A percentile compares a stretch with the other conserved stretches of the same genome.
These are phyloP conservation scores for Wickerhamiella brachini DNA, from an alignment of 805 yeast genomes.

Conservation along the genomic window DNA sequence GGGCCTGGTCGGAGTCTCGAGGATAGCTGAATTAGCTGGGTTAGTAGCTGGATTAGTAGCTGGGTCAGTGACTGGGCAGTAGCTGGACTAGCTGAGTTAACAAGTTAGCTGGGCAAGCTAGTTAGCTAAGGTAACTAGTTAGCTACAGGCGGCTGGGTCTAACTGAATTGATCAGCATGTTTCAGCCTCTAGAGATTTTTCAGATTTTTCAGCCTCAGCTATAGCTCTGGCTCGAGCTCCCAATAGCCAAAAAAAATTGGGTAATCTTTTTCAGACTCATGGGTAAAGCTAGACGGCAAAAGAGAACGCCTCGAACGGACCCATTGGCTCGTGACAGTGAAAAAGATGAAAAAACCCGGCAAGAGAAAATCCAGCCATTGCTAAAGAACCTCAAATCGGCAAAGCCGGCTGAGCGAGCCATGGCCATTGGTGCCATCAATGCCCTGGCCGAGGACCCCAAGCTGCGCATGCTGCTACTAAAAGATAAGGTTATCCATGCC, in stretches of 20 bases:
- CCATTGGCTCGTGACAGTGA: constrained; percentile 13
- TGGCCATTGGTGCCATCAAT: constrained; percentile 63
- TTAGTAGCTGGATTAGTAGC: too few relatives aligned
- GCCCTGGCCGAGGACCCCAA: constrained; percentile 56
- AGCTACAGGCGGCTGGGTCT: too few relatives aligned
- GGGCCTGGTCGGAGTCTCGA: too few relatives aligned
- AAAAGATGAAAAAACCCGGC: constrained; percentile 36
- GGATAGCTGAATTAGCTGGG: too few relatives aligned
- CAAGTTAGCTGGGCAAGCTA: too few relatives aligned
- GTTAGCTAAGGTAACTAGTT: too few relatives aligned
- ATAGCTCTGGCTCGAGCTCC: too few relatives aligned
- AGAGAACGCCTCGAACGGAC: not conserved
- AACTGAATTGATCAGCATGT: too few relatives aligned
- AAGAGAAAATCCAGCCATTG: constrained; percentile 52
- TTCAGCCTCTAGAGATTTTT: too few relatives aligned
- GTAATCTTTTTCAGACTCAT: not conserved
- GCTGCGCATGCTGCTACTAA: constrained; percentile 49
- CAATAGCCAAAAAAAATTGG: not conserved
- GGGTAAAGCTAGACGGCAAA: constrained; percentile 1
- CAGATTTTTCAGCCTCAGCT: too few relatives aligned
- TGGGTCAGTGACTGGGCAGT: too few relatives aligned
- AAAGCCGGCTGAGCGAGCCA: constrained; percentile 56
- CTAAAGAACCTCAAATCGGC: constrained; percentile 48
- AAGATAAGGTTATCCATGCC: constrained; percentile 54
- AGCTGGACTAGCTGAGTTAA: too few relatives aligned